Base-by-base conservation (phyloP, 202 grass and related monocot genomes). In the Zoysia matrella region DNA sequence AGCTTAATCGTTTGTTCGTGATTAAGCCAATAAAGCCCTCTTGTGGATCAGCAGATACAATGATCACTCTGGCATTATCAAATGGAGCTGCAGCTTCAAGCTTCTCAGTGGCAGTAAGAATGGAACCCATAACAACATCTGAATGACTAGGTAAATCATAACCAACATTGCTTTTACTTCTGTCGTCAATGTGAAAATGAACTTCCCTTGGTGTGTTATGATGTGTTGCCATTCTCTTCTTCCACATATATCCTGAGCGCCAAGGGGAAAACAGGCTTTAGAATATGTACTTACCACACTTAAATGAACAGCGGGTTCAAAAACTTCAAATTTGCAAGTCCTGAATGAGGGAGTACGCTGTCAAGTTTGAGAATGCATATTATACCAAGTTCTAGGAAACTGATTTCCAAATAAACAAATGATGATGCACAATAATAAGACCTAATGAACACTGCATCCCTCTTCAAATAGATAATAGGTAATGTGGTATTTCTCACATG, bases 1-100 rank as follows among this genome's bases (percentile, higher is more conserved):
- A 98, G 44, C 76, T 91, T 80, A 98, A 83, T 11, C 61, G 83
- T 69, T 93, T 95, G 76, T 98, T 98, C 61, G 90, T 91, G 83
- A 98, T 95, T 80, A 98, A 16, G 46, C 95, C 92, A 84, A 88
- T 83, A 60, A 95, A 95, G 2, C 92, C 87, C 62, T 91, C 88
- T 39, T 87, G 74, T 39, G 75, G 78, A 82, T 91, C 89, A 78
- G 83, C 78, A 4, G 80, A 83, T 67, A 95, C 90, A 10, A 98
- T 85, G 52, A 98, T 88, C 9, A 93, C 87, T 71, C 47, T 91
- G 14, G 95, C 78, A 3, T 91, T 91, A 63, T 93, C 84, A 47
- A 95, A 98, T 81, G 90, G 88, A 90, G 73, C 74, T 57, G 92
- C 14, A 13, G 80, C 67, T 4, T 49, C 40, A 6, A 95, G 88